Base-by-base conservation (phyloP, 2,329 filamentous ascomycete species). In the Aspergillus ustus region DNA sequence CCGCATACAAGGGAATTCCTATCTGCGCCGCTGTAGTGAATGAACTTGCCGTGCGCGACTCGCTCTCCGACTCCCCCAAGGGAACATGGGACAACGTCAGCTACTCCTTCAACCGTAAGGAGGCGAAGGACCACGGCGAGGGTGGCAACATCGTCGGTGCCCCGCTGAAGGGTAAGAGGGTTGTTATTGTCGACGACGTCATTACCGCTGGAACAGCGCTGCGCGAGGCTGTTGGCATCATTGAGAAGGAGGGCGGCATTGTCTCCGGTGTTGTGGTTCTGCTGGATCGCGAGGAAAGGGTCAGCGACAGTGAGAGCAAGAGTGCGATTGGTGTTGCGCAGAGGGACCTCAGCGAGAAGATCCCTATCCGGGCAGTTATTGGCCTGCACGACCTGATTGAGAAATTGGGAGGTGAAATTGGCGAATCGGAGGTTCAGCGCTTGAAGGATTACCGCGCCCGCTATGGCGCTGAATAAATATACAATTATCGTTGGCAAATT, bases 1-100 rank as follows among this genome's bases (percentile, higher is more conserved):
- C 95, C 2, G 94, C 95, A 9, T 99, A 98, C 84, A 99, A 98
- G 82, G 95, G 95, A 49, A 97, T 98, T 67, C 92, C 93, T 1
- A 86, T 98, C n/a, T 91, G 91, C 49, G 89, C 90, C 17, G 85
- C 91, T 2, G 89, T 92, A 17, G 85, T 89, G 43, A 86, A 91
- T 74, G 90, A 93, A 76, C 86, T 98, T 13, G 87, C 87, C 57
- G 85, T 89, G 71, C 80, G 93, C 11, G 88, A 92, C 65, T 68
- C 72, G 4, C 70, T 76, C 25, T 68, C 73, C 9, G 69, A 58
- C 7, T 63, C 66, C 5, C 64, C 71, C 9, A 81, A 85, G 19
- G 78, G 81, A 54, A 86, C 83, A 64, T 95, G 90, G 78, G 87
- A 86, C 59, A 79, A 84, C 48, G 83, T 91, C 60, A 91, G 89